These are phyloP conservation scores for Solanum commersonii DNA, from an alignment of 257 asterid genomes.

Conservation along the genomic window DNA sequence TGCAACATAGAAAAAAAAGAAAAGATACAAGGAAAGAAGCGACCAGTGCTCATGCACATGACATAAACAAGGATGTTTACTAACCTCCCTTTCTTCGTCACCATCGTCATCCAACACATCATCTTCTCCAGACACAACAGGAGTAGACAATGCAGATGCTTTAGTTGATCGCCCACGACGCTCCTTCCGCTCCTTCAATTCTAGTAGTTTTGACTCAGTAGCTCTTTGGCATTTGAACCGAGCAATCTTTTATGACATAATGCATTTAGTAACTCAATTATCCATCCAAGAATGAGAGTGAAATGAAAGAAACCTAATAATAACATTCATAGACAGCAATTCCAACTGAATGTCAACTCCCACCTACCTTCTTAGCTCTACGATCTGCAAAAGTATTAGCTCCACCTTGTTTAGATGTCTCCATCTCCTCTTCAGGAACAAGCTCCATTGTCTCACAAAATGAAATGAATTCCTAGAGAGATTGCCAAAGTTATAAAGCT, in stretches of 20 bases:
- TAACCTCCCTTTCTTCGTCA: conserved; percentile 92
- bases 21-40: neutral
- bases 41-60: neutral
- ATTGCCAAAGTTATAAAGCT: neutral
- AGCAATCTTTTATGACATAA: conserved; percentile 47
- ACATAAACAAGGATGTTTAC: conserved; percentile 5
- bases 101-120: conserved; percentile 86
- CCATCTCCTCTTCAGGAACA: conserved; percentile 75
- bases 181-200: conserved; percentile 83
- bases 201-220: conserved; percentile 74
- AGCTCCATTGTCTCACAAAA: conserved; percentile 93
- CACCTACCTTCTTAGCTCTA: conserved; percentile 77
- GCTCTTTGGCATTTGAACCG: conserved; percentile 83
- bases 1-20: neutral
- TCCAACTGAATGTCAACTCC: neutral
- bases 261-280: neutral
- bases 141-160: conserved; percentile 87
- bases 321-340: neutral
- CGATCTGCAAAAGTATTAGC: conserved; percentile 41
- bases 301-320: neutral
- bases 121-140: conserved; percentile 63
- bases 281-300: neutral
- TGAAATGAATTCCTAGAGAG: conserved; percentile 62
- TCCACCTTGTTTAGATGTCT: conserved; percentile 28
- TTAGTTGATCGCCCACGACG: conserved; percentile 90